phyloP scores from a whole-genome alignment of 176 grass and related monocot species.

The Hsuehochloa calcarea region DNA sequence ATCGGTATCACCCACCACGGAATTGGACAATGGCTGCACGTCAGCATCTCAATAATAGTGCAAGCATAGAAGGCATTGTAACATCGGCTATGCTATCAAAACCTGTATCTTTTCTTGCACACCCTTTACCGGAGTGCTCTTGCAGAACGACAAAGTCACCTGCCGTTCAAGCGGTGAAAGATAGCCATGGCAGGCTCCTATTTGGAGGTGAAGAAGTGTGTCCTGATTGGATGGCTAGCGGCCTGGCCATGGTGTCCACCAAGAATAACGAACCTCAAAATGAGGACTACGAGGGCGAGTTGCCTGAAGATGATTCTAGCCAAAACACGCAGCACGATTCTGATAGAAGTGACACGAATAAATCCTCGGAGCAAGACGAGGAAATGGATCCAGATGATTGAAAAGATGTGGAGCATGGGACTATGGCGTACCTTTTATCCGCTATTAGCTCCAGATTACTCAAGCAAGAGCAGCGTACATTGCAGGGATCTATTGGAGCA shows the following conservation, averaged over 20 bases:
- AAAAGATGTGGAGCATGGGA: conserved; percentile 20
- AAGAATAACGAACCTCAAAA: conserved; percentile 55
- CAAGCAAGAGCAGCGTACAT: not conserved
- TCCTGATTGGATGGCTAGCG: conserved; percentile 63
- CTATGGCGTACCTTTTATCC: conserved; percentile 20
- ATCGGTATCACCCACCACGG: conserved; percentile 73
- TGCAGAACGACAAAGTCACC: conserved; percentile 53
- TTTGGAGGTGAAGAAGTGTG: conserved; percentile 72
- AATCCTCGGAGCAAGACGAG: conserved; percentile 73
- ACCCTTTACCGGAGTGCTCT: conserved; percentile 79
- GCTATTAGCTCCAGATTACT: conserved; percentile 34
- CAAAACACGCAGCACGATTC: conserved; percentile 46
- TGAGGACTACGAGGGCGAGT: conserved; percentile 70
- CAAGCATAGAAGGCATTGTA: conserved; percentile 47
- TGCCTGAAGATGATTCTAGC: conserved; percentile 59
- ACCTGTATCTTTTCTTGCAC: conserved; percentile 69
- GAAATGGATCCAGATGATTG: conserved; percentile 98
- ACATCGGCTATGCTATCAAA: conserved; percentile 58
- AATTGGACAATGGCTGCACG: conserved; percentile 81
- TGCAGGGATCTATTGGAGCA: not conserved
- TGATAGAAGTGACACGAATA: conserved; percentile 58
- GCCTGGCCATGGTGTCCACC: conserved; percentile 25
- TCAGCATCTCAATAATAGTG: conserved; percentile 75
- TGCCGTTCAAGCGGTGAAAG: conserved; percentile 29
- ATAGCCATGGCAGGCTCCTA: conserved; percentile 18